A percentile compares a stretch with the other conserved stretches of the same genome.
These are phyloP conservation scores for Talaromyces sp. DNA, from an alignment of 2,329 filamentous ascomycete species.

Conservation along the genomic window DNA sequence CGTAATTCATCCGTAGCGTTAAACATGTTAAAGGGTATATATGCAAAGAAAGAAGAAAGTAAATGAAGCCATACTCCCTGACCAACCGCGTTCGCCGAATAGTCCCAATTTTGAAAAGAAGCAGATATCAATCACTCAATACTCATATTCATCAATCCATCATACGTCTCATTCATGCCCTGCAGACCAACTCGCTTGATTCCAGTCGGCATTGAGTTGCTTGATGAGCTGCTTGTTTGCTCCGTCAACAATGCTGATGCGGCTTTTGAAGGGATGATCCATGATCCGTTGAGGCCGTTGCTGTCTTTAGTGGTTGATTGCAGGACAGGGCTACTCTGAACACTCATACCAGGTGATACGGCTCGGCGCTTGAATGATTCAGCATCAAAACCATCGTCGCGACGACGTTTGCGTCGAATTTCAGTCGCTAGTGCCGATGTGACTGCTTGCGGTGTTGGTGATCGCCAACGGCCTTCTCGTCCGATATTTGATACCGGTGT, in stretches of 20 bases:
- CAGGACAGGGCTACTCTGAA: conserved; percentile 82
- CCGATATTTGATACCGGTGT: conserved; percentile 38
- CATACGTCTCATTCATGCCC: conserved; percentile 93
- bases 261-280: conserved; percentile 67
- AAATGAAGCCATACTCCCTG: conserved; percentile 1
- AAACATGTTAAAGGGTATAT: conserved; percentile 1
- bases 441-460: conserved; percentile 41
- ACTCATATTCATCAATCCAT: conserved; percentile 94
- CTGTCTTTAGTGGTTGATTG: conserved; percentile 69
- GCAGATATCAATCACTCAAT: conserved; percentile 63
- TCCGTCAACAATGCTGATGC: conserved; percentile 52
- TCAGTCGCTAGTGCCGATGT: conserved; percentile 61
- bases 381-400: conserved; percentile 88
- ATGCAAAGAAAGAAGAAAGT: not conserved
- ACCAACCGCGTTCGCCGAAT: not conserved
- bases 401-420: conserved; percentile 73
- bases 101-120: not conserved
- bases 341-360: conserved; percentile 86
- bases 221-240: conserved; percentile 17
- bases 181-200: conserved; percentile 71
- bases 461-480: conserved; percentile 35
- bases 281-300: conserved; percentile 49
- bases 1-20: not conserved
- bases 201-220: conserved; percentile 51
- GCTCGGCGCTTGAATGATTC: conserved; percentile 85